phyloP scores from a whole-genome alignment of 495 filamentous ascomycete genomes.

The Sphaerosporella brunnea region DNA sequence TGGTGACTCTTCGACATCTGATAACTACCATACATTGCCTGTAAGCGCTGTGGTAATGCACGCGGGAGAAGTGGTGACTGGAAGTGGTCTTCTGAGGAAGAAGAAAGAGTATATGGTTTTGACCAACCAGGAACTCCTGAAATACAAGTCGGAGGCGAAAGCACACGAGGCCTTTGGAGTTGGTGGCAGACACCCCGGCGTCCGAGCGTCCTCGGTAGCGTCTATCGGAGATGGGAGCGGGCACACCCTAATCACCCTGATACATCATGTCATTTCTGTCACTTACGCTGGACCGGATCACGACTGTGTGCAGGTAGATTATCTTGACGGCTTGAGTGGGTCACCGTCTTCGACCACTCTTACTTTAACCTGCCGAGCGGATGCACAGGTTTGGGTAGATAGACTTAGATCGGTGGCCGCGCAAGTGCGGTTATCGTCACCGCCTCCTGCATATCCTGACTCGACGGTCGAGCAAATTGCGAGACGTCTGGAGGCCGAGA shows the following conservation, averaged over 20 bases:
- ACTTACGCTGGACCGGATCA: constrained; percentile 17
- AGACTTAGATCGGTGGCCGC: constrained; percentile 16
- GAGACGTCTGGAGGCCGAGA: constrained; percentile 45
- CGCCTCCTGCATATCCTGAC: constrained; percentile 35
- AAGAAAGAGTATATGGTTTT: constrained; percentile 85
- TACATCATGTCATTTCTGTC: constrained; percentile 23
- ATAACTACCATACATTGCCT: constrained; percentile 9
- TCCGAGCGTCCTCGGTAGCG: constrained; percentile 18
- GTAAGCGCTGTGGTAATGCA: constrained; percentile 15
- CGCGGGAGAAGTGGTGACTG: constrained; percentile 57
- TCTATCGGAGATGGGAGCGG: constrained; percentile 18
- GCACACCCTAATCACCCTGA: constrained; percentile 18
- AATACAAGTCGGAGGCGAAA: constrained; percentile 44
- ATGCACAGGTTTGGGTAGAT: constrained; percentile 24
- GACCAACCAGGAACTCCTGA: constrained; percentile 64
- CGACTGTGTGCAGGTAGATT: constrained; percentile 21
- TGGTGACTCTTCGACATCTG: constrained; percentile 15
- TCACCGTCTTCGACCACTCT: constrained; percentile 20
- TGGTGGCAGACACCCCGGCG: constrained; percentile 11
- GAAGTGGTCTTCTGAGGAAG: constrained; percentile 61
- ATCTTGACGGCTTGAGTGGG: constrained; percentile 18
- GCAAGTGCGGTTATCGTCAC: constrained; percentile 11
- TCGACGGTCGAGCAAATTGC: constrained; percentile 47
- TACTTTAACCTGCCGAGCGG: constrained; percentile 13
- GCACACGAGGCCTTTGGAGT: constrained; percentile 23